Conservation (phyloP, 331 rosid genomes). For the Quercus phellos region DNA sequence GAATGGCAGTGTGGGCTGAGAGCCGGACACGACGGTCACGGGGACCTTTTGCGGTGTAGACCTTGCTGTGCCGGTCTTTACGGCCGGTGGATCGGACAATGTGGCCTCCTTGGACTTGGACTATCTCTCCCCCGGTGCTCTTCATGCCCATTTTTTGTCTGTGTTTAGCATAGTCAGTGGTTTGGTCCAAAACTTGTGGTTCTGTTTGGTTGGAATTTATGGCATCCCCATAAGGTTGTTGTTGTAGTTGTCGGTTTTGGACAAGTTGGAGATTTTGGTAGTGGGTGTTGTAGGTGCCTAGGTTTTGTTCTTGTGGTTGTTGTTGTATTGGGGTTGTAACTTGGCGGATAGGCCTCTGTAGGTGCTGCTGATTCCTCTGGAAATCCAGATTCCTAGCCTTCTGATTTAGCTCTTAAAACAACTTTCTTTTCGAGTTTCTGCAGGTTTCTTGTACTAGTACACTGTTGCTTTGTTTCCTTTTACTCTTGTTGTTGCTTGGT, state of each 20-base stretch:
- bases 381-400: slow-evolving; percentile 38
- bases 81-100: slow-evolving; percentile 73
- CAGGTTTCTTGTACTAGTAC: slow-evolving; percentile 1
- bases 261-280: slow-evolving; percentile 22
- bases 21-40: slow-evolving; percentile 74
- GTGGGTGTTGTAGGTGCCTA: slow-evolving; percentile 13
- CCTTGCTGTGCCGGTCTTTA: slow-evolving; percentile 82
- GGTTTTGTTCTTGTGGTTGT: slow-evolving; percentile 28
- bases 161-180: slow-evolving; percentile 3
- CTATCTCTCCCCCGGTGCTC: slow-evolving; percentile 72
- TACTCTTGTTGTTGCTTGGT: not conserved
- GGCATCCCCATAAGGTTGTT: slow-evolving; percentile 12
- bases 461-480: slow-evolving; percentile 10
- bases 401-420: slow-evolving; percentile 14
- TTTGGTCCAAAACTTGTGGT: slow-evolving; percentile 2
- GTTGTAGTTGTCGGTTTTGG: slow-evolving; percentile 17
- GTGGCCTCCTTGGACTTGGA: slow-evolving; percentile 84
- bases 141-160: slow-evolving; percentile 53
- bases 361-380: slow-evolving; percentile 28
- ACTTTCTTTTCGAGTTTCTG: not conserved
- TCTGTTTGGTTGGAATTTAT: slow-evolving; percentile 14
- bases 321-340: slow-evolving; percentile 21
- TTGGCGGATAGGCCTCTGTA: slow-evolving; percentile 10
- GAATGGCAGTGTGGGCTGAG: slow-evolving; percentile 86
- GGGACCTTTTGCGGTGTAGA: slow-evolving; percentile 82